phyloP scores from a whole-genome alignment of 148 eudicot genomes.

The Chenopodium album region DNA sequence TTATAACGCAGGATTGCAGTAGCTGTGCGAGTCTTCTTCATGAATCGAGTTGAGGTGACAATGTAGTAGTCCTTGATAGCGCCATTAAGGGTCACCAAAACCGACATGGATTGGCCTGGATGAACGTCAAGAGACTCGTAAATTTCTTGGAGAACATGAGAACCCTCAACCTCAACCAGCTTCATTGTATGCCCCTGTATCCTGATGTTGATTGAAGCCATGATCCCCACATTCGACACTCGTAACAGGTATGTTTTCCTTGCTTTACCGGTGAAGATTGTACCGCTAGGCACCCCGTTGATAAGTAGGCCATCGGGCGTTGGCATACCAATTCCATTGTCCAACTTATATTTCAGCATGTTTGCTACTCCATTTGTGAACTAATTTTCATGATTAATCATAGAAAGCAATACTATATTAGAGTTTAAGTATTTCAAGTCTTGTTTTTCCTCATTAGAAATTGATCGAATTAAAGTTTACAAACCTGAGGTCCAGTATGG shows the following conservation, averaged over 20 bases:
- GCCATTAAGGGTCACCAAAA: slow-evolving; percentile 53
- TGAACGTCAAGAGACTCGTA: slow-evolving; percentile 81
- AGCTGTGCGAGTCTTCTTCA: slow-evolving; percentile 42
- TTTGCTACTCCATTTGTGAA: too few species aligned
- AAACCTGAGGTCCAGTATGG: slow-evolving; percentile 64
- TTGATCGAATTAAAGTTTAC: background rate
- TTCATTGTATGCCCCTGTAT: slow-evolving; percentile 63
- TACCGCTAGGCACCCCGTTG: slow-evolving; percentile 45
- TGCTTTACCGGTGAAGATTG: slow-evolving; percentile 42
- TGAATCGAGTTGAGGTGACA: slow-evolving; percentile 72
- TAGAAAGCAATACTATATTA: too few species aligned
- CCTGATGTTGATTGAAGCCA: slow-evolving; percentile 71
- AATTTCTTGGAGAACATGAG: slow-evolving; percentile 64
- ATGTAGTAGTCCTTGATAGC: slow-evolving; percentile 56
- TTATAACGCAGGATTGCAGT: slow-evolving; percentile 51
- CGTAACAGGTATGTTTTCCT: slow-evolving; percentile 64
- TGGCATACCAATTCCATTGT: slow-evolving; percentile 53
- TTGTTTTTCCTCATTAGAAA: too few species aligned
- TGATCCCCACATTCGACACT: slow-evolving; percentile 64
- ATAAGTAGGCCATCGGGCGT: slow-evolving; percentile 66
- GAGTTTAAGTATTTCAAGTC: too few species aligned
- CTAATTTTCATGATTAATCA: too few species aligned
- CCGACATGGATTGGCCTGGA: slow-evolving; percentile 66
- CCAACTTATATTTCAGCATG: slow-evolving; percentile 12
- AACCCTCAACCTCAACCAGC: slow-evolving; percentile 77